Conservation (phyloP, 2,329 filamentous ascomycete genomes). For the Fusarium torreyae region DNA sequence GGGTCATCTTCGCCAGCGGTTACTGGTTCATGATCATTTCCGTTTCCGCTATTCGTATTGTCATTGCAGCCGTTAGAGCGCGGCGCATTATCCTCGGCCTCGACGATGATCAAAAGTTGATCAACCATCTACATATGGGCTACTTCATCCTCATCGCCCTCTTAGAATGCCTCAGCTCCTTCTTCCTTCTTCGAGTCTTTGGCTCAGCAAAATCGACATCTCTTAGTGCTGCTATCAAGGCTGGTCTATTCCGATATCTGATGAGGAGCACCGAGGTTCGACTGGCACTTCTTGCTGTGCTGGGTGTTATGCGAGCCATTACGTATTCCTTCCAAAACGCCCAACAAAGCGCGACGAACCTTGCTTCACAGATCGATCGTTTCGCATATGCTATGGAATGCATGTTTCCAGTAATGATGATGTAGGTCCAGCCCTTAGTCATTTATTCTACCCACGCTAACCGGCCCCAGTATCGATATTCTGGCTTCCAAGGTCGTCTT, state of each 20-base stretch:
- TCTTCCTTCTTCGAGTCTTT: constrained; percentile 59
- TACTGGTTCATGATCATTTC: constrained; percentile 71
- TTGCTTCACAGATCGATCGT: constrained; percentile 58
- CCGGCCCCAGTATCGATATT: constrained; percentile 51
- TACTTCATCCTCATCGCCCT: constrained; percentile 61
- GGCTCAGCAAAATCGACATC: constrained; percentile 51
- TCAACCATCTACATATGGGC: constrained; percentile 59
- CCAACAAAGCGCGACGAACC: constrained; percentile 55
- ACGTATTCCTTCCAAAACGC: constrained; percentile 59
- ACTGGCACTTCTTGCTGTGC: constrained; percentile 56
- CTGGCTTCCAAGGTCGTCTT: constrained; percentile 54
- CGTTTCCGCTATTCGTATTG: constrained; percentile 64
- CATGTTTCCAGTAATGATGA: constrained; percentile 59
- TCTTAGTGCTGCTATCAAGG: constrained; percentile 50
- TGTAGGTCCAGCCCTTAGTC: constrained; percentile 47
- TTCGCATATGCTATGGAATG: constrained; percentile 61
- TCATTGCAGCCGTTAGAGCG: constrained; percentile 54
- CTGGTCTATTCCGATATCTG: constrained; percentile 57
- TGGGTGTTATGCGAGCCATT: constrained; percentile 58
- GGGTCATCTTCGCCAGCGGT: constrained; percentile 64
- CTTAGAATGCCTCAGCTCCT: constrained; percentile 58
- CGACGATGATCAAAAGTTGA: constrained; percentile 48
- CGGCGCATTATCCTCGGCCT: constrained; percentile 49
- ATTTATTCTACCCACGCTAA: neutral
- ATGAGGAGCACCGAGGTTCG: constrained; percentile 59